Conservation (phyloP, 2,329 filamentous ascomycete species). For the Lasiodiplodia gonubiensis region DNA sequence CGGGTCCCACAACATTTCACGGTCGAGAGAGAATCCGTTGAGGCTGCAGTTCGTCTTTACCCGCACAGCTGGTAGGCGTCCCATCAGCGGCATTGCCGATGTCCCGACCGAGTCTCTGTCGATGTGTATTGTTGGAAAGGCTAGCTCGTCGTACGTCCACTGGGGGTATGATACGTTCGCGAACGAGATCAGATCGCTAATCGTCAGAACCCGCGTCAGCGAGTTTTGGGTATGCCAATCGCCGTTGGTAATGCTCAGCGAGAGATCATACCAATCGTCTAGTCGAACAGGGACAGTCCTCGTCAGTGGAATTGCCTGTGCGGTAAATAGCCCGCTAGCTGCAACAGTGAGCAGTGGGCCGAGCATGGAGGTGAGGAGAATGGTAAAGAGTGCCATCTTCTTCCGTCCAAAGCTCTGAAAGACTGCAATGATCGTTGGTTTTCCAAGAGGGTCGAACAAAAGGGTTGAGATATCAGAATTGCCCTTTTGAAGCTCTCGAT, state of each 20-base stretch:
- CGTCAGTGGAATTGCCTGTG: background rate
- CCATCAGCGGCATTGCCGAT: background rate
- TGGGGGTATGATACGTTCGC: constrained; percentile 8
- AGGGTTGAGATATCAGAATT: background rate
- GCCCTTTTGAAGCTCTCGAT: background rate
- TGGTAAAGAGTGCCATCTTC: background rate
- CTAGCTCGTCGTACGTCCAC: constrained; percentile 13
- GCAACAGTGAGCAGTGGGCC: background rate
- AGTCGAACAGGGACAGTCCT: background rate
- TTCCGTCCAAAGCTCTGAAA: background rate
- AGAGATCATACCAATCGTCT: constrained; percentile 6
- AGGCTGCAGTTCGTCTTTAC: constrained; percentile 10
- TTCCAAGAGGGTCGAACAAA: background rate
- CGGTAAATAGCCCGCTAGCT: background rate
- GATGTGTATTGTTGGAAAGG: constrained; percentile 8
- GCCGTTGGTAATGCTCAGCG: background rate
- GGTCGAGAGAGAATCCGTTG: background rate
- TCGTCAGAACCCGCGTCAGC: background rate
- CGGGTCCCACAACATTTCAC: background rate
- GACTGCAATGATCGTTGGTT: background rate
- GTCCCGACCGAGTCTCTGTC: background rate
- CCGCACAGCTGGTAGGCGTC: background rate
- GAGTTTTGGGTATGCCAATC: background rate
- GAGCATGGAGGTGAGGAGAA: background rate
- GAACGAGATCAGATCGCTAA: constrained; percentile 6